These are phyloP conservation scores for Xylaria multiplex DNA, from an alignment of 2,329 filamentous ascomycete genomes.

Conservation along the genomic window DNA sequence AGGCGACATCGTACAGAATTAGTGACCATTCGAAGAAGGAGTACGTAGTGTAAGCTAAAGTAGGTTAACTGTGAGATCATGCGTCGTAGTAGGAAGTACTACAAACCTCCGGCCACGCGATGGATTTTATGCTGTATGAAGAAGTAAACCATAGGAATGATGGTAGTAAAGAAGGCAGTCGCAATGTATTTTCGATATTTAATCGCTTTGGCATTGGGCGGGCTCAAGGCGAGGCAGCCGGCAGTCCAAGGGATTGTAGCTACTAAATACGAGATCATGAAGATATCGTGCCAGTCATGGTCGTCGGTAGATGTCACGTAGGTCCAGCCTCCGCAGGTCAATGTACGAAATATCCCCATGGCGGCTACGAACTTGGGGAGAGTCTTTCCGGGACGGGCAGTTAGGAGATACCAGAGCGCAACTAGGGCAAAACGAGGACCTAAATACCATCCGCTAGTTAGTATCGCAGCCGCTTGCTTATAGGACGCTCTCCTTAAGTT, in stretches of 20 bases:
- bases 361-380: conserved; percentile 84
- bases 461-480: conserved; percentile 18
- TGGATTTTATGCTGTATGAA: conserved; percentile 99
- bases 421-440: conserved; percentile 92
- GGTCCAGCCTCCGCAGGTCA: conserved; percentile 97
- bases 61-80: conserved; percentile 28
- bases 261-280: conserved; percentile 98
- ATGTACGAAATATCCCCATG: conserved; percentile 84
- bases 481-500: not conserved
- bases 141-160: conserved; percentile 92
- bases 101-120: conserved; percentile 87
- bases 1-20: conserved; percentile 93
- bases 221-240: conserved; percentile 88
- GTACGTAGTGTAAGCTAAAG: conserved; percentile 91
- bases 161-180: conserved; percentile 85
- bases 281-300: conserved; percentile 98
- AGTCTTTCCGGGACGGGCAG: conserved; percentile 75
- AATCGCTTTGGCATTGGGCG: conserved; percentile 81
- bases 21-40: conserved; percentile 98
- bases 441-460: conserved; percentile 48
- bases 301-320: conserved; percentile 98
- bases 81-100: not conserved
- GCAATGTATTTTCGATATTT: conserved; percentile 90
- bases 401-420: conserved; percentile 90
- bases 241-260: conserved; percentile 95